phyloP scores from a whole-genome alignment of 2,329 filamentous ascomycete species.

The Helotiales sp. region DNA sequence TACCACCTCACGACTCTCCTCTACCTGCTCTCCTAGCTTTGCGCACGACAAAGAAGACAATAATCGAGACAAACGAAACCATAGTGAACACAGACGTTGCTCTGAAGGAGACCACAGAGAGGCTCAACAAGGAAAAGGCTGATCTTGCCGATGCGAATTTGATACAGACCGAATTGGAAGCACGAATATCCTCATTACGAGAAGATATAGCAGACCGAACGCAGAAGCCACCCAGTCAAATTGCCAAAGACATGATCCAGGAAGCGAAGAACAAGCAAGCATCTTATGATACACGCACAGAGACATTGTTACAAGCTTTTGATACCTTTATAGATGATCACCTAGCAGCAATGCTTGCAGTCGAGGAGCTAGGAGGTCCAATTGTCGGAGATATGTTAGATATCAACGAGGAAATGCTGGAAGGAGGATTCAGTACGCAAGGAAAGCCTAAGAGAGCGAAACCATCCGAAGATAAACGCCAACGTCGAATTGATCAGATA shows the following conservation, averaged over 20 bases:
- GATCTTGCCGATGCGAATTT: conserved; percentile 55
- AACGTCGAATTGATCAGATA: conserved; percentile 64
- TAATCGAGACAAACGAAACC: conserved; percentile 63
- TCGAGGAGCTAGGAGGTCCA: conserved; percentile 80
- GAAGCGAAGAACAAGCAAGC: conserved; percentile 60
- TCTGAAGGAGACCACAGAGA: conserved; percentile 45
- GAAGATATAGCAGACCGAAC: conserved; percentile 56
- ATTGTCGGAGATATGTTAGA: conserved; percentile 75
- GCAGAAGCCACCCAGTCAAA: conserved; percentile 59
- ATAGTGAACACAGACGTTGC: conserved; percentile 47
- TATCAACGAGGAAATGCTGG: conserved; percentile 59
- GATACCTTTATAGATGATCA: conserved; percentile 70
- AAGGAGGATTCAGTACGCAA: conserved; percentile 59
- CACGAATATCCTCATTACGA: conserved; percentile 60
- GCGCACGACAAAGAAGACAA: conserved; percentile 63
- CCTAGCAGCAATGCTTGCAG: conserved; percentile 74
- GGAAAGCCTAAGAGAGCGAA: conserved; percentile 55
- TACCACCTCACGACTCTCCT: conserved; percentile 67
- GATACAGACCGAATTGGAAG: conserved; percentile 52
- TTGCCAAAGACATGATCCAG: conserved; percentile 61
- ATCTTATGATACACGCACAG: conserved; percentile 60
- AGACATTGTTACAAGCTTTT: conserved; percentile 61
- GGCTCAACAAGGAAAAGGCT: conserved; percentile 51
- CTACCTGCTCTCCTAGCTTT: conserved; percentile 72
- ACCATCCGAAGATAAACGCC: conserved; percentile 50